A percentile compares a stretch with the other conserved stretches of the same genome.
These are phyloP conservation scores for Irineochytrium annulatum DNA, from an alignment of 192 early-diverging fungal species.

Conservation along the genomic window DNA sequence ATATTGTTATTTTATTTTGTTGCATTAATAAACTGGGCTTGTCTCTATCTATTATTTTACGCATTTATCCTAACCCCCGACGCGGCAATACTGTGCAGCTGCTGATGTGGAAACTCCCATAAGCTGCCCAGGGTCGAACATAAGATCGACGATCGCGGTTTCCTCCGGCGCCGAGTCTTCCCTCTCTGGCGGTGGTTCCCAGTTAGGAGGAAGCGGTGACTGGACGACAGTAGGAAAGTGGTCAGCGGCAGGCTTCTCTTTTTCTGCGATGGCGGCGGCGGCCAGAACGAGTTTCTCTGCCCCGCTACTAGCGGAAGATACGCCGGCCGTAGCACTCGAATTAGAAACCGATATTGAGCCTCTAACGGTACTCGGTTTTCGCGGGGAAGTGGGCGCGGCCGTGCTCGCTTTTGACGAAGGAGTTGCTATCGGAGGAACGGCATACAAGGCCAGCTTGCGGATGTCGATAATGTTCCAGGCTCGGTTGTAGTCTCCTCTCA, in stretches of 20 bases:
- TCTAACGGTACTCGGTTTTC: background rate
- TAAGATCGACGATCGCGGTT: slow-evolving; percentile 47
- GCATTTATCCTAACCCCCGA: no score
- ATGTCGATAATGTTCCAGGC: slow-evolving; percentile 48
- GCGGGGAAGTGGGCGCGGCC: background rate
- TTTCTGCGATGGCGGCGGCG: background rate
- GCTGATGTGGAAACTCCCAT: no score
- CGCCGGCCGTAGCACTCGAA: background rate
- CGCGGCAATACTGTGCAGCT: no score
- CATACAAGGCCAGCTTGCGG: slow-evolving; percentile 17
- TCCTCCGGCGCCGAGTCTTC: slow-evolving; percentile 26
- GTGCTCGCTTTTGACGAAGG: slow-evolving; percentile 12
- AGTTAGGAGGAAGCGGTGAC: slow-evolving; percentile 6
- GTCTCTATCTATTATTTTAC: no score
- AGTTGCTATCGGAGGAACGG: background rate
- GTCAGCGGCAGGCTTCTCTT: background rate
- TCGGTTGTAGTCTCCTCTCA: slow-evolving; percentile 49
- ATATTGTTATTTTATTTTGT: no score
- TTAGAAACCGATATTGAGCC: background rate
- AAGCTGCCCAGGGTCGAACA: slow-evolving; percentile 48
- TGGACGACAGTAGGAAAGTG: no score
- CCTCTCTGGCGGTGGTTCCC: slow-evolving; percentile 6
- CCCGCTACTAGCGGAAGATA: background rate
- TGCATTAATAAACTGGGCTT: no score
- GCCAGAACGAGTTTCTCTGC: background rate